Evolutionary conservation across 2,329 filamentous ascomycete species (phyloP).

Genomic region (Penicillium expansum): DNA sequence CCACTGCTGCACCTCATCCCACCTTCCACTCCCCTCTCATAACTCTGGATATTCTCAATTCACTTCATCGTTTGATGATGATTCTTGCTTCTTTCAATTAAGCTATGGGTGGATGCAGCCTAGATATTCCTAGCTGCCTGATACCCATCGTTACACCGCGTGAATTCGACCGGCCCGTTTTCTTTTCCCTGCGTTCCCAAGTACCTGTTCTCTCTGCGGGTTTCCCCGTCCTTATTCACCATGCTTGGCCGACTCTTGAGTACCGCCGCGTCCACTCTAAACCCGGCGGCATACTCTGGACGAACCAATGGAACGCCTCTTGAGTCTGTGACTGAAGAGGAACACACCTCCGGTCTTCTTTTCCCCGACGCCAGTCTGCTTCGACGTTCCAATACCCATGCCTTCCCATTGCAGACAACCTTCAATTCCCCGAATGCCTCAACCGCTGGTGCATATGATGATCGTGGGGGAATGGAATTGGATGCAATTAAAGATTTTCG

Average conservation of each 20-base stretch:
- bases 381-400: constrained; percentile 41
- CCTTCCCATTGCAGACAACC: constrained; percentile 43
- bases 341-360: constrained; percentile 48
- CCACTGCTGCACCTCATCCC: constrained; percentile 27
- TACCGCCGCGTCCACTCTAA: constrained; percentile 45
- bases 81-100: constrained; percentile 28
- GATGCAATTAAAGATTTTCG: constrained; percentile 46
- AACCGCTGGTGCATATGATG: constrained; percentile 46
- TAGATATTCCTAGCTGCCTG: constrained; percentile 32
- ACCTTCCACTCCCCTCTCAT: constrained; percentile 19
- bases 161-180: constrained; percentile 15
- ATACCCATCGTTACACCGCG: constrained; percentile 26
- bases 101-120: constrained; percentile 36
- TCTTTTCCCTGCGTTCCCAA: constrained; percentile 13
- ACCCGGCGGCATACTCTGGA: constrained; percentile 39
- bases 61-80: constrained; percentile 26
- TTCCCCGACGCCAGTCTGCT: constrained; percentile 47
- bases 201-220: constrained; percentile 13
- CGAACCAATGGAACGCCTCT: constrained; percentile 38
- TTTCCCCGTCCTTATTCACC: constrained; percentile 21
- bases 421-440: constrained; percentile 45
- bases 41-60: constrained; percentile 6
- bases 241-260: constrained; percentile 47
- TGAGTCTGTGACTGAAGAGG: constrained; percentile 50
- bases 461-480: constrained; percentile 47